A percentile compares a stretch with the other conserved stretches of the same genome.
These are phyloP conservation scores for Dissophora globulifera DNA, from an alignment of 192 early-diverging fungal genomes.

Conservation along the genomic window DNA sequence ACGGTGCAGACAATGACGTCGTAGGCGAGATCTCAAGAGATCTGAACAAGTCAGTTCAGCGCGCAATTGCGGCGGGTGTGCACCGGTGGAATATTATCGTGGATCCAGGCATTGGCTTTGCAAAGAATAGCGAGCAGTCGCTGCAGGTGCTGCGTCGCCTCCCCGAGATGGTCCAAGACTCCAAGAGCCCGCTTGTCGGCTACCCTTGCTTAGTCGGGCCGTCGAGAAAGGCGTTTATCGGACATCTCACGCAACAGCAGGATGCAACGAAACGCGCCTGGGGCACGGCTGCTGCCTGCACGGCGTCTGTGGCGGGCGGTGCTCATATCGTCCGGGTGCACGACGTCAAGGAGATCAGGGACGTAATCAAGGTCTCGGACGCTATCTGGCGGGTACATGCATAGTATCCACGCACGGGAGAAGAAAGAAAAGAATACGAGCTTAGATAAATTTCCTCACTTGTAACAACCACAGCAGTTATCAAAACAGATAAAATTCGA, in stretches of 20 bases:
- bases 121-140: constrained; percentile 89
- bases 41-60: constrained; percentile 72
- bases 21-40: constrained; percentile 75
- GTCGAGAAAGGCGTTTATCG: constrained; percentile 93
- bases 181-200: constrained; percentile 62
- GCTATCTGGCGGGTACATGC: constrained; percentile 42
- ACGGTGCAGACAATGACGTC: constrained; percentile 72
- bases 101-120: constrained; percentile 98
- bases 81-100: constrained; percentile 96
- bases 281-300: constrained; percentile 91
- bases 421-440: no score
- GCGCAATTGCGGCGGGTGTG: constrained; percentile 83
- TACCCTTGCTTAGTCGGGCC: constrained; percentile 94
- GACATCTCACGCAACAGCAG: constrained; percentile 69
- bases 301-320: constrained; percentile 83
- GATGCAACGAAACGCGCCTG: constrained; percentile 79
- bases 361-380: constrained; percentile 89
- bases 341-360: constrained; percentile 93
- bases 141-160: constrained; percentile 86
- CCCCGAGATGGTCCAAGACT: constrained; percentile 60
- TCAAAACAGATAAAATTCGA: no score
- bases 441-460: no score
- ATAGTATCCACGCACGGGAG: background rate
- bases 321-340: constrained; percentile 91
- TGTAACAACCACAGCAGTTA: no score